Evolutionary conservation across 805 yeast genomes (phyloP), one percentile per base, ranked within the genome.

Genomic region (Monosporozyma yasuniensis): DNA sequence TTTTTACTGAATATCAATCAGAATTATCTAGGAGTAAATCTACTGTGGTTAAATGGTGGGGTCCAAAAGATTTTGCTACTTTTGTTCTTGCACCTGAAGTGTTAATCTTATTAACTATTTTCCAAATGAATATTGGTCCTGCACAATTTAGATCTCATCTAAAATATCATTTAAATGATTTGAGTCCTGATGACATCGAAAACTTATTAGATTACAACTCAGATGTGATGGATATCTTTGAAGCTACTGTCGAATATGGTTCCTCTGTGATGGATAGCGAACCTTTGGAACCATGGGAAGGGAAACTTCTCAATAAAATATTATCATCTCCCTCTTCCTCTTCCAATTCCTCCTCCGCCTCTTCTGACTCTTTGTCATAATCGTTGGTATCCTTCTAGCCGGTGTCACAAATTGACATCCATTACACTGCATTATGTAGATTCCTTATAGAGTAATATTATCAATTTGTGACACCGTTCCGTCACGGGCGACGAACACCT

Each of bases 11-110:
- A 11, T 72, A 64, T 47, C 60, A 61, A 22, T 48, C 56, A 1
- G 59, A 67, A 27, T 54, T 82, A 3, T 50, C 50, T 48, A 52
- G 25, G 55, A 61, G 42, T 50, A 47, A 65, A 54, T 77, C 77
- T 54, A 65, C 68, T 19, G 77, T 80, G 1, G 62, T 83, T 7
- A 65, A 68, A 43, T 84, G 80, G 69, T 83, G 88, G 87, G 78
- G 84, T 2, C 56, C 70, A 1, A 71, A 72, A 21, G 76, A 77
- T 48, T 84, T 82, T 59, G 65, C 75, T 2, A 71, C 76, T 16
- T 80, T 78, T 56, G 81, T 83, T 1, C 61, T 84, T 22, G 80
- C 86, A 7, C 81, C 84, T 25, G 90, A 84, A 56, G 61, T 84
- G 5, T 71, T 81, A 3, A 65, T 78, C 6, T 65, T 79, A 28